Evolutionary conservation across 2,329 filamentous ascomycete genomes (phyloP), one percentile per base, ranked within the genome.

Genomic region (Arthrobotrys musiformis): DNA sequence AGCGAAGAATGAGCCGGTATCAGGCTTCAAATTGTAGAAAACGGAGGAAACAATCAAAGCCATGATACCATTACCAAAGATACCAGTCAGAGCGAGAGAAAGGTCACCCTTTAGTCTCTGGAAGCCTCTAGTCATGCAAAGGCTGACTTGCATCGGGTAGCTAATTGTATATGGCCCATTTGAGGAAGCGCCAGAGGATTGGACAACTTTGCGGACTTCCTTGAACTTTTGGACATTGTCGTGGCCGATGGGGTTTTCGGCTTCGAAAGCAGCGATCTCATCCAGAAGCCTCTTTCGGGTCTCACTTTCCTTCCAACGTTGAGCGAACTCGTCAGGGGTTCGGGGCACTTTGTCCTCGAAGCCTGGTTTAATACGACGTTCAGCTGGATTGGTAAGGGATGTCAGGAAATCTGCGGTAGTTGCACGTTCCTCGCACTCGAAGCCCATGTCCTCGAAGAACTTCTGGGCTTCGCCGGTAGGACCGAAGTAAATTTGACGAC

Each of bases 111-210:
- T 87, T 6, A 97, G 86, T 63, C 94, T 89, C 81, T 89, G 88
- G 85, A 91, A 95, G 9, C 93, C 93, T 82, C 94, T 91, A 86
- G 90, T 90, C 58, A 97, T 85, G 82, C 93, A 97, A 11, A 97
- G 89, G 76, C 87, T 83, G 79, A 97, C 84, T 83, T 97, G 94
- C 83, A 94, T 90, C 2, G 76, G 61, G 79, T 91, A 92, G 0
- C 93, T 94, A 40, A 97, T 85, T 0, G 93, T 97, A 83, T 91
- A 97, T 0, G 94, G 93, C 0, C 67, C 66, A 40, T 46, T 70
- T 13, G 74, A 68, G 50, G 72, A 66, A 9, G 58, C 63, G 30
- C 58, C 63, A 19, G 79, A 80, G 15, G 79, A 75, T 22, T 81
- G 75, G 17, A 80, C 79, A 35, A 76, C 79, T 2, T 68, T 68